Percentiles rank a stretch among this genome's conserved stretches.
phyloP scores from a whole-genome alignment of 148 eudicot genomes.

The Tetragonia tetragonoides region DNA sequence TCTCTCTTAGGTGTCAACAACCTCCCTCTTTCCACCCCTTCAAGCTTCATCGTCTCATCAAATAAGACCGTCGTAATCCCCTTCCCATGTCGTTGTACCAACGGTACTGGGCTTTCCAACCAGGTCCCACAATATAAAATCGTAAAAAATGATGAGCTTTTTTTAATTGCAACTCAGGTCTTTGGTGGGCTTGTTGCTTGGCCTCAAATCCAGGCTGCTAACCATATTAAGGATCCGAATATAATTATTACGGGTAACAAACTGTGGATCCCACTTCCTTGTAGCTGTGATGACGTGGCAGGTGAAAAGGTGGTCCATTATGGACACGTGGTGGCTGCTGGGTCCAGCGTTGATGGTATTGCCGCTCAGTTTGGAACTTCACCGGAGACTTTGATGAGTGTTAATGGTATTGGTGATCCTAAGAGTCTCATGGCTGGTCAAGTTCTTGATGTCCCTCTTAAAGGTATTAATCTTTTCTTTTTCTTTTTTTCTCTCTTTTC shows the following conservation, averaged over 20 bases:
- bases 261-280: slow-evolving; percentile 82
- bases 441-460: slow-evolving; percentile 80
- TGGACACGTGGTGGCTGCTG: slow-evolving; percentile 48
- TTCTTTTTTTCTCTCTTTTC: not conserved
- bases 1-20: slow-evolving; percentile 62
- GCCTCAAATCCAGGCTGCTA: slow-evolving; percentile 49
- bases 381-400: slow-evolving; percentile 35
- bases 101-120: slow-evolving; percentile 54
- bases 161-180: slow-evolving; percentile 45
- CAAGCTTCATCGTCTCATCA: slow-evolving; percentile 23
- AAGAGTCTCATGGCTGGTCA: slow-evolving; percentile 48
- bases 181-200: slow-evolving; percentile 50
- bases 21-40: slow-evolving; percentile 43
- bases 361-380: slow-evolving; percentile 48
- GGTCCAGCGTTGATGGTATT: slow-evolving; percentile 43
- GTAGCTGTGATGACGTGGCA: slow-evolving; percentile 84
- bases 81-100: slow-evolving; percentile 63
- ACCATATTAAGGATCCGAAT: slow-evolving; percentile 36
- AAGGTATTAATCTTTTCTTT: slow-evolving; percentile 38
- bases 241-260: slow-evolving; percentile 40
- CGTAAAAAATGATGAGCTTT: slow-evolving; percentile 46
- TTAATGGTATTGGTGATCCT: slow-evolving; percentile 50
- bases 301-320: slow-evolving; percentile 68
- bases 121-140: slow-evolving; percentile 50
- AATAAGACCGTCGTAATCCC: slow-evolving; percentile 44